A percentile compares a stretch with the other conserved stretches of the same genome.
phyloP scores from a whole-genome alignment of 495 filamentous ascomycete genomes.

The Trichoderma gamsii region DNA sequence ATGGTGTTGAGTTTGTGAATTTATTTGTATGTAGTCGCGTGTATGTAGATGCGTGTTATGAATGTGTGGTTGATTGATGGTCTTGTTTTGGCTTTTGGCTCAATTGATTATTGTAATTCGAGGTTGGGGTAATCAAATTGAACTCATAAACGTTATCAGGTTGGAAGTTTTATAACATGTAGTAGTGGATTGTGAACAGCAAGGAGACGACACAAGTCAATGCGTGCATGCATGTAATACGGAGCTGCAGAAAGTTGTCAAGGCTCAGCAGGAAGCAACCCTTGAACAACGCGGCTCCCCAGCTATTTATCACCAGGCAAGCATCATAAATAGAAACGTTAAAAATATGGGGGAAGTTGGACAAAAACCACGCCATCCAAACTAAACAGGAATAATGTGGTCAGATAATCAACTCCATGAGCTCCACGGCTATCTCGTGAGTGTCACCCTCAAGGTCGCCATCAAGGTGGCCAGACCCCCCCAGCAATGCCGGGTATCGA shows the following conservation, averaged over 20 bases:
- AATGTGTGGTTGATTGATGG: too few relatives aligned
- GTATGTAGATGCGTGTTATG: not conserved
- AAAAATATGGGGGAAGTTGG: not conserved
- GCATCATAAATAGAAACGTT: too few relatives aligned
- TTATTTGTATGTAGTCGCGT: not conserved
- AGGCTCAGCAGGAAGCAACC: too few relatives aligned
- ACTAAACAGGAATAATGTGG: not conserved
- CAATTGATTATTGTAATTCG: not conserved
- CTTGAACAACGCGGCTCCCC: too few relatives aligned
- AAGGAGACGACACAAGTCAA: too few relatives aligned
- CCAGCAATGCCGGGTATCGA: not conserved
- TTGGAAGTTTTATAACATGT: too few relatives aligned
- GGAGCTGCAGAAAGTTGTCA: too few relatives aligned
- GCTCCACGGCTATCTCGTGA: not conserved
- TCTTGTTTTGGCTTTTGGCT: not conserved
- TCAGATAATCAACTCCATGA: not conserved
- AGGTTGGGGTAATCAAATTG: too few relatives aligned
- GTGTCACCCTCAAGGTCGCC: not conserved
- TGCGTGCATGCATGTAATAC: too few relatives aligned
- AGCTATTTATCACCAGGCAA: too few relatives aligned
- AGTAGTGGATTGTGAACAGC: too few relatives aligned
- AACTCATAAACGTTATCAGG: too few relatives aligned
- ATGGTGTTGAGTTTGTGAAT: constrained; percentile 11
- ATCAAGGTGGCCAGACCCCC: not conserved
- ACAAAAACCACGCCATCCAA: not conserved